phyloP scores from a whole-genome alignment of 2,329 filamentous ascomycete species.

The Claviceps purpurea region DNA sequence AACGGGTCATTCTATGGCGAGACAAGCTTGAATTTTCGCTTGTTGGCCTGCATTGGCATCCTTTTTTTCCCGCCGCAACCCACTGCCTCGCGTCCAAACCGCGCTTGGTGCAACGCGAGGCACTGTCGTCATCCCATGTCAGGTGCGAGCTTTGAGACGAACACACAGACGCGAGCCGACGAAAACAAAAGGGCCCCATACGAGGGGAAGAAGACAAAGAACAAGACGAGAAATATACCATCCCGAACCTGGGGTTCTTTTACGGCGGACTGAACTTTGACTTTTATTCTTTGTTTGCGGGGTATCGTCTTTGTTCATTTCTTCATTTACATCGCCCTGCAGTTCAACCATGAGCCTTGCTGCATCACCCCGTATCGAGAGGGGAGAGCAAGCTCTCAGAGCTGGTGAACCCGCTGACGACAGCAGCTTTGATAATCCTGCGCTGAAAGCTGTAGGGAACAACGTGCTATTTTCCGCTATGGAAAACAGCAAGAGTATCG shows the following conservation, averaged over 20 bases:
- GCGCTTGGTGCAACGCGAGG: constrained; percentile 1
- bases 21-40: constrained; percentile 1
- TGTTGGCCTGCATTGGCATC: not conserved
- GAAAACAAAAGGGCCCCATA: not conserved
- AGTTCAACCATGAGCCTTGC: constrained; percentile 17
- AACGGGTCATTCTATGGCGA: not conserved
- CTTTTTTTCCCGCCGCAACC: not conserved
- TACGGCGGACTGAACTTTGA: not conserved
- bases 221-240: not conserved
- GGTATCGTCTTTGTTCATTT: not conserved
- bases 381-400: constrained; percentile 5
- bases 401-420: constrained; percentile 13
- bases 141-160: not conserved
- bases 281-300: not conserved
- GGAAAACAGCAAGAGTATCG: constrained; percentile 12
- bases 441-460: constrained; percentile 18
- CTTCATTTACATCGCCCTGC: not conserved
- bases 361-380: constrained; percentile 13
- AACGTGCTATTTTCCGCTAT: constrained; percentile 15
- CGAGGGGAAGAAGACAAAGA: not conserved
- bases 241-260: not conserved
- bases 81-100: constrained; percentile 1
- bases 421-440: constrained; percentile 17
- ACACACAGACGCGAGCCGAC: not conserved
- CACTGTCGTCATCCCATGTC: constrained; percentile 5